Conservation (phyloP, 345 rosid genomes). For the Kandelia obovata region DNA sequence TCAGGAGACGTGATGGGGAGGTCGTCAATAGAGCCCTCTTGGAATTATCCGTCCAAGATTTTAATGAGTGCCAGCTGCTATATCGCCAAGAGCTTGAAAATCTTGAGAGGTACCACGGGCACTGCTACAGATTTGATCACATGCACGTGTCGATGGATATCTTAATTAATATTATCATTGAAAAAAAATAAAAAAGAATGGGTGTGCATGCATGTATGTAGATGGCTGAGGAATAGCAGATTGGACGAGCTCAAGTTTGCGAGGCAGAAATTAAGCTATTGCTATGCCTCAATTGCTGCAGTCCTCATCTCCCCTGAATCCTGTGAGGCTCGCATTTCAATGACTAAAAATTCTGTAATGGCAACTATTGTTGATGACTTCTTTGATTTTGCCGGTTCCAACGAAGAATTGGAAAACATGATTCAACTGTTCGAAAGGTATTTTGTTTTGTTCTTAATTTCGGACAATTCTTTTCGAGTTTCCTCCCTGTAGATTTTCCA, state of each 20-base stretch:
- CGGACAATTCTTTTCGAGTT: too few relatives aligned
- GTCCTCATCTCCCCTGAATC: slow-evolving; percentile 2
- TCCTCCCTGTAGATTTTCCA: too few relatives aligned
- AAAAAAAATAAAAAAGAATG: background rate
- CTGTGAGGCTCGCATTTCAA: slow-evolving; percentile 12
- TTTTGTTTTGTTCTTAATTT: too few relatives aligned
- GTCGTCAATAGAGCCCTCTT: background rate
- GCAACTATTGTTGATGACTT: slow-evolving; percentile 16
- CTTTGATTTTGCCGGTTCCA: slow-evolving; percentile 18
- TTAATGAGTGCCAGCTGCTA: slow-evolving; percentile 10
- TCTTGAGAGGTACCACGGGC: slow-evolving; percentile 10
- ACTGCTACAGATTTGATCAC: too few relatives aligned
- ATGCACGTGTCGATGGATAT: background rate
- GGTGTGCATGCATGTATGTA: slow-evolving; percentile 1
- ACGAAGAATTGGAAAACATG: slow-evolving; percentile 16
- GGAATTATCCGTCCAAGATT: slow-evolving; percentile 12
- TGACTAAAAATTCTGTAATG: slow-evolving; percentile 18
- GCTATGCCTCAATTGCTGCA: slow-evolving; percentile 4
- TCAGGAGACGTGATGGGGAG: background rate
- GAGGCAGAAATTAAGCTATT: slow-evolving; percentile 15
- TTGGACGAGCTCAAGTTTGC: slow-evolving; percentile 18
- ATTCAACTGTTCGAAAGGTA: slow-evolving; percentile 11
- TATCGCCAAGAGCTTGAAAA: slow-evolving; percentile 12
- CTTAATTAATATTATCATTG: background rate
- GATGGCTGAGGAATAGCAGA: slow-evolving; percentile 13